phyloP scores from a whole-genome alignment of 2,329 filamentous ascomycete species.

The Aureobasidium musti region DNA sequence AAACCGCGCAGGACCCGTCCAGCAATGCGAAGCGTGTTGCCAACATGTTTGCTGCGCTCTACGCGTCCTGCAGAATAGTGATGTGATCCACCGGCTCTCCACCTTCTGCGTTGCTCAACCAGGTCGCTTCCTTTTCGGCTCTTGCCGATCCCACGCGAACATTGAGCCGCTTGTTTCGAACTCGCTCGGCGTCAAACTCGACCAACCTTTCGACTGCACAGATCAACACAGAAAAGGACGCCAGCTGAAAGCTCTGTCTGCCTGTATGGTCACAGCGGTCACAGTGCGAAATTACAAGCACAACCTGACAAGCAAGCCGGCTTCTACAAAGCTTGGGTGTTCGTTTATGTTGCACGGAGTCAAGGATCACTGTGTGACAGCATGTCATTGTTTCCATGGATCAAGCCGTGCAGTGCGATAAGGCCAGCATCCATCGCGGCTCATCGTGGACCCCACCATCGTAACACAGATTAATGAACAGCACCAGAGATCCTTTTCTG shows the following conservation, averaged over 20 bases:
- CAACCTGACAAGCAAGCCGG: conserved; percentile 14
- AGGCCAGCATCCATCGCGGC: not conserved
- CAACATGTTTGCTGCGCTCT: conserved; percentile 9
- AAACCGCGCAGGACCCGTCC: too few species aligned
- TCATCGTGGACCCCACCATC: not conserved
- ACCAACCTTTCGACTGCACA: not conserved
- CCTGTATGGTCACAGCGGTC: not conserved
- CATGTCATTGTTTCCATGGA: conserved; percentile 3
- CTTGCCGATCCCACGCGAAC: conserved; percentile 3
- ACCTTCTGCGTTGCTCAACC: conserved; percentile 10
- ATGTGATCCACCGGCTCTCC: conserved; percentile 23
- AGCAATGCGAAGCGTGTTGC: not conserved
- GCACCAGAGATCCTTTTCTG: conserved; percentile 5
- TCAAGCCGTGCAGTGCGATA: not conserved
- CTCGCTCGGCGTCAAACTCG: not conserved
- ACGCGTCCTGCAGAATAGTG: conserved; percentile 7
- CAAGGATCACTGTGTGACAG: not conserved
- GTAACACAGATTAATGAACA: conserved; percentile 4
- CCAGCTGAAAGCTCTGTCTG: not conserved
- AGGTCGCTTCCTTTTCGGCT: conserved; percentile 9
- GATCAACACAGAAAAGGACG: not conserved
- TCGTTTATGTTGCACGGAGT: not conserved
- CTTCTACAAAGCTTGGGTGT: not conserved
- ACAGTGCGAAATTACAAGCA: too few species aligned
- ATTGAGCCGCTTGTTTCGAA: conserved; percentile 13